Conservation (phyloP, 2,329 filamentous ascomycete genomes). For the Claviceps maximensis region DNA sequence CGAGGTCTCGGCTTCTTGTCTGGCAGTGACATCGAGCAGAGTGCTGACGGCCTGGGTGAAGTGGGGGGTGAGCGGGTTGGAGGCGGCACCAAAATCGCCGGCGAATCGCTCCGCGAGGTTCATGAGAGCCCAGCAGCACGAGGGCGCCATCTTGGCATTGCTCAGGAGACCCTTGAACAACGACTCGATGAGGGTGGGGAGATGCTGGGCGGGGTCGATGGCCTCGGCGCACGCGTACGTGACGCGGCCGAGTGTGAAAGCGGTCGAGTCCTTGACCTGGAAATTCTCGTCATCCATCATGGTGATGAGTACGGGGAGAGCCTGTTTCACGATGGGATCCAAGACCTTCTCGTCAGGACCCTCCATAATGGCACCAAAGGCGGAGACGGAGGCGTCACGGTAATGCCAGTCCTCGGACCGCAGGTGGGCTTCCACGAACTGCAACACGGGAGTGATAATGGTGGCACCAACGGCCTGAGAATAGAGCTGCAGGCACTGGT, state of each 20-base stretch:
- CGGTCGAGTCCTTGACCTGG: conserved; percentile 89
- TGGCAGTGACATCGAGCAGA: conserved; percentile 73
- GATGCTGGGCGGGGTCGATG: conserved; percentile 72
- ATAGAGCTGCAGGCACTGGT: conserved; percentile 93
- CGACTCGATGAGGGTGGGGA: conserved; percentile 73
- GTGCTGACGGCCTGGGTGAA: conserved; percentile 87
- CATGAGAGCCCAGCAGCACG: conserved; percentile 98
- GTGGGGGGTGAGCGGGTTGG: conserved; percentile 79
- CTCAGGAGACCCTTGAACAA: conserved; percentile 83
- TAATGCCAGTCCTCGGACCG: conserved; percentile 87
- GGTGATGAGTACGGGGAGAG: conserved; percentile 75
- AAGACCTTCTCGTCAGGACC: conserved; percentile 87
- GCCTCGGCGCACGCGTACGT: conserved; percentile 86
- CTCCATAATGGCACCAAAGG: conserved; percentile 98
- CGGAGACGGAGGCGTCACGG: conserved; percentile 89
- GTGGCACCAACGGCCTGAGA: conserved; percentile 77
- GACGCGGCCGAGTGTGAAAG: conserved; percentile 89
- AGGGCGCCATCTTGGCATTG: conserved; percentile 92
- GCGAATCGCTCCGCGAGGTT: conserved; percentile 94
- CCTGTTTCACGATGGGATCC: conserved; percentile 91
- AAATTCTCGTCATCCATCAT: conserved; percentile 85
- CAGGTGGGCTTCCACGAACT: conserved; percentile 85
- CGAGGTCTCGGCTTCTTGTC: conserved; percentile 69
- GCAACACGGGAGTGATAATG: conserved; percentile 74
- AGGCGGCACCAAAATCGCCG: conserved; percentile 61